Conservation (phyloP, 1,284 basidiomycete species). For the Puccinia polysora region DNA sequence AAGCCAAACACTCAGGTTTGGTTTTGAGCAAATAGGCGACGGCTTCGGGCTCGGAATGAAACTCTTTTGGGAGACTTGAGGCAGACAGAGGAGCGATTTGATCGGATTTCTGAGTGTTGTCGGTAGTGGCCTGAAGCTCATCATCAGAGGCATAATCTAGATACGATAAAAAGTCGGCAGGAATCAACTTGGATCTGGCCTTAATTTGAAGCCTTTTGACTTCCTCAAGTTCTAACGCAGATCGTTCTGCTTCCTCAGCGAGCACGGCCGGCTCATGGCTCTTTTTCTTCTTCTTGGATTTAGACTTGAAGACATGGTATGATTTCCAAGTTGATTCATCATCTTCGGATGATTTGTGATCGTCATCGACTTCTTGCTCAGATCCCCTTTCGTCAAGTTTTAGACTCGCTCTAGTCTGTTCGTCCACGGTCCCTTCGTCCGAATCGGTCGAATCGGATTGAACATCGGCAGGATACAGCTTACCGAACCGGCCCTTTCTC, state of each 20-base stretch:
- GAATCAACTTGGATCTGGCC: constrained; percentile 20
- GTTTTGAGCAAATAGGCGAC: constrained; percentile 35
- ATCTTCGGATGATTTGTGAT: constrained; percentile 46
- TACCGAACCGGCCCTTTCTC: constrained; percentile 33
- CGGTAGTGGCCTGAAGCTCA: constrained; percentile 14
- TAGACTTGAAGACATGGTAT: constrained; percentile 31
- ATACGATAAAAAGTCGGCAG: constrained; percentile 28
- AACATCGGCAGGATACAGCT: constrained; percentile 11
- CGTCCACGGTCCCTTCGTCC: constrained; percentile 40
- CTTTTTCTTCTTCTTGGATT: constrained; percentile 47
- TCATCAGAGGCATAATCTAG: constrained; percentile 39
- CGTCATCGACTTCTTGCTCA: constrained; percentile 23
- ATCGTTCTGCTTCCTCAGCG: constrained; percentile 44
- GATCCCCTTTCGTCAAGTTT: background rate
- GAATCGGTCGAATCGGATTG: constrained; percentile 51
- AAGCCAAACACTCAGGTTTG: constrained; percentile 33
- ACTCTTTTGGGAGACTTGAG: constrained; percentile 15
- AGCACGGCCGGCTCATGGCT: constrained; percentile 47
- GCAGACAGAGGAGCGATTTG: background rate
- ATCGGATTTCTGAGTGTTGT: constrained; percentile 16
- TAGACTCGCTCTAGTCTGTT: background rate
- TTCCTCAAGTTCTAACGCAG: constrained; percentile 40
- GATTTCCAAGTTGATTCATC: constrained; percentile 48
- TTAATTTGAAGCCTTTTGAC: constrained; percentile 41
- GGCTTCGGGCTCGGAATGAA: constrained; percentile 38